Base-by-base conservation (phyloP, 495 filamentous ascomycete genomes). In the Penicillium verhagenii region DNA sequence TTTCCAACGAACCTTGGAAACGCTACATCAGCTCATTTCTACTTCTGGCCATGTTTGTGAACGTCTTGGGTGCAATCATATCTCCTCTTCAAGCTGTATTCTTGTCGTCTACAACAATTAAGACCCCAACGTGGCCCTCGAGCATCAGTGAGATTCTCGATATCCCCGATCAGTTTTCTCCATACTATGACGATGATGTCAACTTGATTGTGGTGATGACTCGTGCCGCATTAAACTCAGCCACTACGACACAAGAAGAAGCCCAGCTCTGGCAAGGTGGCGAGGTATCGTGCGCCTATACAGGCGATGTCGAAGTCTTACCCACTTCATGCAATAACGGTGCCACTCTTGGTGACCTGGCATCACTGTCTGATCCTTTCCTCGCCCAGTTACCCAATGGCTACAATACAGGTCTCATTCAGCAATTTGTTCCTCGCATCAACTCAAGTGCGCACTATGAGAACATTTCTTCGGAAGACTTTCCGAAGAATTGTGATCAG, bases 391-490 rank as follows among this genome's bases (percentile, higher is more conserved):
- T 68, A 0, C 59, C 62, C 0, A 52, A 20, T 16, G 48, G 19
- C 7, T 61, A 47, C 33, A 59, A 61, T 47, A 69, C 61, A 8
- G 67, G 67, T 16, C 44, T 72, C 0, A 40, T 65, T 37, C 51
- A 23, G 19, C 69, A 72, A 48, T 72, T 69, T 45, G 14, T 54
- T 10, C 66, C 67, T 19, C 60, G 69, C 2, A 16, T 72, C 40
- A 72, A 69, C 37, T 65, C 66, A 1, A 64, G 60, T 4, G 59
- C 59, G 2, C 42, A 25, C 3, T 63, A 63, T 33, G 52, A 68
- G 20, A 50, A 13, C 33, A 65, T 70, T 31, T 19, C 39, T 1
- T 20, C 40, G 3, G 37, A 39, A 10, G 55, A 56, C 14, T 70
- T 65, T 37, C 65, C 59, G 14, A 42, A 10, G 7, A 42, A 59